Evolutionary conservation across 352 stramenopile species (phyloP), one percentile per base, ranked within the genome.

Genomic region (Phytophthora pini): DNA sequence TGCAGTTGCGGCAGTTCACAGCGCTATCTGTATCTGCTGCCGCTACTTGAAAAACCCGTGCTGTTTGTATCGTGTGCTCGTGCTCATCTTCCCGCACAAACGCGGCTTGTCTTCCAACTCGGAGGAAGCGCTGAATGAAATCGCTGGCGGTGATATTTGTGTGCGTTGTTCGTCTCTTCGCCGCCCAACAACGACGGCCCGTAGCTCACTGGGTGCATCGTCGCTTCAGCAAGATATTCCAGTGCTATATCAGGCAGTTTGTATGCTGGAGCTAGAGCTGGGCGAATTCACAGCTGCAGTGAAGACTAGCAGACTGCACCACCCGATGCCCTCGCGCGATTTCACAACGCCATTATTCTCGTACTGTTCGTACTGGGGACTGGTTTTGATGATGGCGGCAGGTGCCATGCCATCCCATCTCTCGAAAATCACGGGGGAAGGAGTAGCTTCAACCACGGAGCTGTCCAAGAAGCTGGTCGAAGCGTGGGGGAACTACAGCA

Each of bases 11-110:
- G 72, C 81, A 22, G 74, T 96, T 32, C 92, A 95, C 70, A 95
- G 85, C 27, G 82, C 80, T 15, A 79, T 96, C 22, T 90, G 77
- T 43, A 58, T 89, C 26, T 87, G 82, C 54, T 79, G 68, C 50
- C 79, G 82, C 9, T 92, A 92, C 52, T 63, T 83, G 13, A 88
- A 84, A 46, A 77, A 74, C 32, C 80, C 83, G 9, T 94, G 87
- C 50, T 96, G 88, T 45, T 50, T 94, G 36, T 80, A 89, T 56
- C 84, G 80, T 11, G 68, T 84, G 1, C 59, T 94, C 2, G 49
- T 55, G 20, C 57, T 90, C 4, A 87, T 94, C 20, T 95, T 90
- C 58, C 85, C 85, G 13, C 85, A 95, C 55, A 92, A 89, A 47
- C 69, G 82, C 3, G 17, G 65, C 5, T 68, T 92, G 13, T 70